These are phyloP conservation scores for Pontederia crassipes DNA, from an alignment of 176 grass and related monocot species.

Conservation along the genomic window DNA sequence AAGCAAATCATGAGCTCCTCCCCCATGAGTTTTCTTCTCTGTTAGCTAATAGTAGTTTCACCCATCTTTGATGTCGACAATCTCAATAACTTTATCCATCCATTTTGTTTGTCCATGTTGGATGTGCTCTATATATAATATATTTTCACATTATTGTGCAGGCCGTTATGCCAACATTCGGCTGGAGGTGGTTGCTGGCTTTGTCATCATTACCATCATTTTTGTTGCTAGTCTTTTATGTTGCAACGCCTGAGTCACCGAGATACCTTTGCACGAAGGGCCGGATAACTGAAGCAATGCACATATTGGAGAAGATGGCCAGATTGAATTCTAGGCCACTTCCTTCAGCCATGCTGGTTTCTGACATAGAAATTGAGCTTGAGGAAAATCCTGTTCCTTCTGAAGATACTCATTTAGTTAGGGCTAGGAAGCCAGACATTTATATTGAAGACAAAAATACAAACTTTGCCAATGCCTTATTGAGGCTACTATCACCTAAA, in stretches of 20 bases:
- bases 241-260: slow-evolving; percentile 68
- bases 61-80: too few relatives aligned
- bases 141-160: slow-evolving; percentile 26
- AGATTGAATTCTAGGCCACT: slow-evolving; percentile 47
- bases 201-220: slow-evolving; percentile 72
- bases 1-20: too few relatives aligned
- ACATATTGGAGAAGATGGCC: slow-evolving; percentile 65
- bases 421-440: slow-evolving; percentile 19
- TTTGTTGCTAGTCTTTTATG: slow-evolving; percentile 77
- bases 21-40: too few relatives aligned
- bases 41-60: too few relatives aligned
- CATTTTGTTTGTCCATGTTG: too few relatives aligned
- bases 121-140: neutral
- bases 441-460: slow-evolving; percentile 23
- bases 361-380: slow-evolving; percentile 58
- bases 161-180: slow-evolving; percentile 79
- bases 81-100: too few relatives aligned
- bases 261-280: slow-evolving; percentile 89
- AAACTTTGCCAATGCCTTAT: slow-evolving; percentile 42
- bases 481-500: slow-evolving; percentile 54
- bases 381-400: slow-evolving; percentile 55
- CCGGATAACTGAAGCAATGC: slow-evolving; percentile 36
- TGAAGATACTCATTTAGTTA: slow-evolving; percentile 38
- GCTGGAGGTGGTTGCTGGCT: slow-evolving; percentile 89
- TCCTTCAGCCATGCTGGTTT: slow-evolving; percentile 60